Percentiles rank a stretch among this genome's conserved stretches.
Conservation (phyloP, 768 basidiomycete genomes). For the Tricholoma furcatifolium region DNA sequence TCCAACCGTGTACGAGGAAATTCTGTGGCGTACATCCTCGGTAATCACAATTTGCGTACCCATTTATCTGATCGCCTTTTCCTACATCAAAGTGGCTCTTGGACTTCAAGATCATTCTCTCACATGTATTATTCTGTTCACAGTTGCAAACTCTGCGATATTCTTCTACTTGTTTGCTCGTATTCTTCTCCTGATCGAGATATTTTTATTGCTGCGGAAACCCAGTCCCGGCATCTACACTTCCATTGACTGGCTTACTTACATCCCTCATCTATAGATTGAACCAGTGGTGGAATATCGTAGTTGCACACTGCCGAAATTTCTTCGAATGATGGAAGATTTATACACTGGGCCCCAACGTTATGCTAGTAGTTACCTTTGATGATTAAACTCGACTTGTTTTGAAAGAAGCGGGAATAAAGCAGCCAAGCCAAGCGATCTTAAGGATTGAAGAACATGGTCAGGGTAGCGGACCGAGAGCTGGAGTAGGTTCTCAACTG, state of each 20-base stretch:
- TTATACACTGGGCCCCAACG: too few species aligned
- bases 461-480: too few species aligned
- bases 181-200: neutral
- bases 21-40: conserved; percentile 13
- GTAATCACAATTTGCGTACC: conserved; percentile 14
- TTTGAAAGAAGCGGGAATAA: too few species aligned
- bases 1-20: conserved; percentile 17
- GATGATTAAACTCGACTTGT: too few species aligned
- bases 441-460: too few species aligned
- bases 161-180: neutral
- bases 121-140: neutral
- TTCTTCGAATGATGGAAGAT: too few species aligned
- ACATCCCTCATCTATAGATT: conserved; percentile 2
- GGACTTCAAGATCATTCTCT: neutral
- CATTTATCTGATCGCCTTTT: neutral
- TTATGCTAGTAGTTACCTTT: too few species aligned
- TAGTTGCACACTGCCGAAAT: too few species aligned
- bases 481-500: too few species aligned
- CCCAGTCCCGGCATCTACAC: neutral
- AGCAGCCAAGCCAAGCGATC: too few species aligned
- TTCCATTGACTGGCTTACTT: neutral
- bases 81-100: neutral
- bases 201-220: neutral
- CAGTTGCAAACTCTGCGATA: too few species aligned
- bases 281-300: too few species aligned